Evolutionary conservation across 257 asterid species (phyloP), one percentile per base, ranked within the genome.

Genomic region (Oldenlandia corymbosa): DNA sequence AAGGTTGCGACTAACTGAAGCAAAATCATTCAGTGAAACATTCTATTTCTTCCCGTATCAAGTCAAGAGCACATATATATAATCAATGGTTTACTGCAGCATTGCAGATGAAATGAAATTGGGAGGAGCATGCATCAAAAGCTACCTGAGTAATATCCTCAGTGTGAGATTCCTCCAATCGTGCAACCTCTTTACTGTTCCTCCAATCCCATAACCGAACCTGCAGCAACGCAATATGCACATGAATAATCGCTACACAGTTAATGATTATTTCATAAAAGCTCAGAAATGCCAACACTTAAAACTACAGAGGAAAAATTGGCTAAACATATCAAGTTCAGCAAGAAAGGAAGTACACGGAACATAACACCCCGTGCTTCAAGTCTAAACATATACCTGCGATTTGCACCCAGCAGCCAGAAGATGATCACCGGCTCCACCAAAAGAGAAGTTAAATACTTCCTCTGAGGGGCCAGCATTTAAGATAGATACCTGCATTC

Each of bases 141-240:
- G 52, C 66, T 68, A 93, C 99, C 95, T 90, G 99, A 73, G 97
- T 87, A 48, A 93, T 92, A 78, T 93, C 99, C 30, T 90, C 99
- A 73, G 73, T 85, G 73, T 93, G 99, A 57, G 88, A 85, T 65
- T 89, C 99, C 68, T 89, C 97, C 85, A 90, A 75, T 77, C 94
- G 62, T 7, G 97, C 97, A 41, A 62, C 77, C 83, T 80, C 90
- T 70, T 77, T 79, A 83, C 68, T 80, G 67, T 86, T 90, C 71
- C 97, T 89, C 87, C 95, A 87, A 71, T 93, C 97, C 99, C 99
- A 90, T 67, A 89, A 68, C 49, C 69, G 77, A 65, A 93, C 73
- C 99, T 90, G 53, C 48, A 46, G 16, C 13, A 1, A 58, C 28
- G 17, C 7, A 20, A 56, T 11, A 21, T 20, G 30, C 27, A 26